Evolutionary conservation across 129 eudicot species (phyloP).

Genomic region (Saussurea involucrata): DNA sequence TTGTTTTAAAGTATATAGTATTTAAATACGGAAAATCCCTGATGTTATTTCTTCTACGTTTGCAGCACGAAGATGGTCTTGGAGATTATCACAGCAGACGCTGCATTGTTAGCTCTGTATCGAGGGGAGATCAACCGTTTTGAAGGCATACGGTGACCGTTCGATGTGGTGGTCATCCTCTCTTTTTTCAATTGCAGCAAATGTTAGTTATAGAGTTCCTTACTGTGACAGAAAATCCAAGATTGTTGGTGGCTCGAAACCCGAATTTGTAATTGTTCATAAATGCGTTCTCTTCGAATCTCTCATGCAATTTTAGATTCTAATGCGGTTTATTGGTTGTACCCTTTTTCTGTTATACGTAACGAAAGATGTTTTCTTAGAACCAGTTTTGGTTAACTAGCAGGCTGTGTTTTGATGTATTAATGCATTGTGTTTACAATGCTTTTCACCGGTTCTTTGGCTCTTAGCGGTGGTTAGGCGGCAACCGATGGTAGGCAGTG

Average conservation of each 20-base stretch:
- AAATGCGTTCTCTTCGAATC: not conserved
- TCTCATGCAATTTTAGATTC: slow-evolving; percentile 14
- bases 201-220: slow-evolving; percentile 22
- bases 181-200: slow-evolving; percentile 24
- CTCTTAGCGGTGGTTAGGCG: too few species aligned
- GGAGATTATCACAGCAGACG: slow-evolving; percentile 19
- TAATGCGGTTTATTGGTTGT: slow-evolving; percentile 17
- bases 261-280: slow-evolving; percentile 27
- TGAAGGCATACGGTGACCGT: slow-evolving; percentile 23
- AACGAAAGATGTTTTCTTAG: not conserved
- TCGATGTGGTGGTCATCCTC: slow-evolving; percentile 21
- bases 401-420: too few species aligned
- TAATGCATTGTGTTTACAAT: too few species aligned
- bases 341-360: not conserved
- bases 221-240: slow-evolving; percentile 25
- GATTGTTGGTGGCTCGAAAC: slow-evolving; percentile 11
- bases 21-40: not conserved
- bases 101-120: slow-evolving; percentile 19
- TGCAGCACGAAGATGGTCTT: slow-evolving; percentile 19
- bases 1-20: not conserved
- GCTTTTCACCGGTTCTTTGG: too few species aligned
- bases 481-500: not conserved
- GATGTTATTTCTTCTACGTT: not conserved
- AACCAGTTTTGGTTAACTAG: too few species aligned
- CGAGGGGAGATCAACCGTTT: slow-evolving; percentile 9